Evolutionary conservation across 495 filamentous ascomycete species (phyloP).

Genomic region (Lentithecium fluviatile): DNA sequence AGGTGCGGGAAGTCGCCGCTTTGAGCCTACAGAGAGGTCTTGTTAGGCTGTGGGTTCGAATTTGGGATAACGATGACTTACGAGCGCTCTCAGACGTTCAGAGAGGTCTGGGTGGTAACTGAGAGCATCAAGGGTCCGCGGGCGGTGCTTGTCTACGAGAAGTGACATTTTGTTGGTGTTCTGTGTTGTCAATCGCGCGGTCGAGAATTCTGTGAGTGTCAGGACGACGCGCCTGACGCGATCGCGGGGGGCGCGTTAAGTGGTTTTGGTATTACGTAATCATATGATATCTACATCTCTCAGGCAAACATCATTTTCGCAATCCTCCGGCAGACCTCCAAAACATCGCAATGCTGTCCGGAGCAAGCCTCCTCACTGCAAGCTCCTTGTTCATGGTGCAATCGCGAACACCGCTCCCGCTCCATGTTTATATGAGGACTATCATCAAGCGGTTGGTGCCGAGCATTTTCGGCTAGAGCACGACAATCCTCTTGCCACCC

Average conservation of each 20-base stretch:
- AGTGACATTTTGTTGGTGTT: conserved; percentile 58
- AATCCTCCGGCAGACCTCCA: too few species aligned
- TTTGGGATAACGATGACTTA: conserved; percentile 46
- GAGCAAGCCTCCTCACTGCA: too few species aligned
- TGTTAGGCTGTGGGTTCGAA: conserved; percentile 2
- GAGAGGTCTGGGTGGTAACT: conserved; percentile 89
- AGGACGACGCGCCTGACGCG: conserved; percentile 8
- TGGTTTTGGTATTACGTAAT: conserved; percentile 12
- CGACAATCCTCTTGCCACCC: too few species aligned
- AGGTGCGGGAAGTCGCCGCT: conserved; percentile 96
- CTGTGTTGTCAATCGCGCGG: neutral
- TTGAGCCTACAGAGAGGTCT: conserved; percentile 64
- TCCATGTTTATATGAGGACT: too few species aligned
- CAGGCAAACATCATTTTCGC: too few species aligned
- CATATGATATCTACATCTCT: neutral
- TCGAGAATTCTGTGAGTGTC: neutral
- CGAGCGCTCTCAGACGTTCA: conserved; percentile 79
- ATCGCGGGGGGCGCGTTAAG: conserved; percentile 22
- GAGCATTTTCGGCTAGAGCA: too few species aligned
- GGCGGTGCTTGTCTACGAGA: conserved; percentile 91
- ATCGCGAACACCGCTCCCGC: too few species aligned
- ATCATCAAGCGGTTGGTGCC: too few species aligned
- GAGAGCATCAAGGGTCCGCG: conserved; percentile 80
- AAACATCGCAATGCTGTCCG: too few species aligned
- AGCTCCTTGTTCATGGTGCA: too few species aligned